A percentile compares a stretch with the other conserved stretches of the same genome.
Evolutionary conservation across 768 basidiomycete genomes (phyloP).

Genomic region (Amanita muscaria): DNA sequence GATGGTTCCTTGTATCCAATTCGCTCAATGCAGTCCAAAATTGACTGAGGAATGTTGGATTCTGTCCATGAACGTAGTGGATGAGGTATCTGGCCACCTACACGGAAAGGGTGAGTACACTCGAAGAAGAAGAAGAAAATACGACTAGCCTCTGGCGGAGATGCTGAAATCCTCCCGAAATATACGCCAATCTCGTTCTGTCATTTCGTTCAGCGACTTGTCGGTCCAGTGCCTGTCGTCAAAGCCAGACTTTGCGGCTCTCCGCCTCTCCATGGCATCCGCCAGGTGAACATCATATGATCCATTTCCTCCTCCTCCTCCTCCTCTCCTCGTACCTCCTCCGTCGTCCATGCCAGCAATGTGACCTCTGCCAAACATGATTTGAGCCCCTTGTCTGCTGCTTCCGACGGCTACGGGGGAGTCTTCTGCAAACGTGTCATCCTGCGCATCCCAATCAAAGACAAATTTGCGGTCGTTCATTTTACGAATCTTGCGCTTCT

Average conservation of each 20-base stretch:
- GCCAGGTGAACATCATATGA: slow-evolving; percentile 46
- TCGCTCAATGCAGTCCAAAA: slow-evolving; percentile 77
- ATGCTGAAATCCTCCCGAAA: slow-evolving; percentile 99
- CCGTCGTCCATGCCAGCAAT: slow-evolving; percentile 85
- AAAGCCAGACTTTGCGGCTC: slow-evolving; percentile 69
- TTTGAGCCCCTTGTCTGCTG: slow-evolving; percentile 72
- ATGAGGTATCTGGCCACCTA: slow-evolving; percentile 89
- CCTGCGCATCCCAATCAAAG: slow-evolving; percentile 98
- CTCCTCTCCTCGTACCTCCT: slow-evolving; percentile 37
- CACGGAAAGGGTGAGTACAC: slow-evolving; percentile 5
- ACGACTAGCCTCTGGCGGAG: slow-evolving; percentile 65
- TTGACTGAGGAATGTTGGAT: slow-evolving; percentile 67
- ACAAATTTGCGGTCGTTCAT: slow-evolving; percentile 96
- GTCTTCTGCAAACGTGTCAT: slow-evolving; percentile 83
- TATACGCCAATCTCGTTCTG: slow-evolving; percentile 97
- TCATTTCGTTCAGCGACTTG: slow-evolving; percentile 87
- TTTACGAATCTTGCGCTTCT: slow-evolving; percentile 91
- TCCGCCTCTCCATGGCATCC: slow-evolving; percentile 75
- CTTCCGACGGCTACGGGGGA: slow-evolving; percentile 63
- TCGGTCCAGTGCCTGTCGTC: slow-evolving; percentile 99
- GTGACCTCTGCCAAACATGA: slow-evolving; percentile 83
- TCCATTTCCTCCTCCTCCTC: slow-evolving; percentile 25
- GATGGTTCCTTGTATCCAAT: slow-evolving; percentile 98
- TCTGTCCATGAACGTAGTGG: slow-evolving; percentile 91
- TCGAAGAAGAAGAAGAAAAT: background rate